A percentile compares a stretch with the other conserved stretches of the same genome.
phyloP scores from a whole-genome alignment of 768 basidiomycete genomes.

The Hygrocybe punicea region DNA sequence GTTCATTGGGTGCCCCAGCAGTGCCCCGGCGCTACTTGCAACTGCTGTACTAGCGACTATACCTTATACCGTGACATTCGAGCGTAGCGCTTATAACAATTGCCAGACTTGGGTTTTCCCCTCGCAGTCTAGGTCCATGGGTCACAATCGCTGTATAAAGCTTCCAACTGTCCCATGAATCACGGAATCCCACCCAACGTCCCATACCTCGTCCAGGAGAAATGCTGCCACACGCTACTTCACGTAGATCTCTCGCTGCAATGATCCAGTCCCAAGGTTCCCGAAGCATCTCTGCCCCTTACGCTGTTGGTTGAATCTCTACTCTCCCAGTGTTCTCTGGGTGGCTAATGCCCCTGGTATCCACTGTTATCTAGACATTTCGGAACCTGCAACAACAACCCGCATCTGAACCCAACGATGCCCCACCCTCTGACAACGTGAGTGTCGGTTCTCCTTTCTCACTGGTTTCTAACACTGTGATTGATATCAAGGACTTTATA shows the following conservation, averaged over 20 bases:
- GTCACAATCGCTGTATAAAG: background rate
- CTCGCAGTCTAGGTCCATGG: no score
- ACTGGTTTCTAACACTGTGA: background rate
- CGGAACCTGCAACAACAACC: slow-evolving; percentile 37
- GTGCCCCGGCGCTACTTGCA: no score
- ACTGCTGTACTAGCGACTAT: no score
- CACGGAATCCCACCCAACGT: slow-evolving; percentile 21
- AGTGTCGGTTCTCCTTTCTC: slow-evolving; percentile 21
- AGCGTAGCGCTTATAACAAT: background rate
- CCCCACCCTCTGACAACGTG: slow-evolving; percentile 51
- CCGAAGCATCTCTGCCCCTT: slow-evolving; percentile 48
- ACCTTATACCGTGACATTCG: no score
- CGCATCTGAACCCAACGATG: slow-evolving; percentile 37
- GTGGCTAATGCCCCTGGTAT: slow-evolving; percentile 16
- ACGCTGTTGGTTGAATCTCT: slow-evolving; percentile 45
- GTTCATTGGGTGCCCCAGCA: no score
- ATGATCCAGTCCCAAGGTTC: slow-evolving; percentile 36
- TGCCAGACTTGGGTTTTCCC: no score
- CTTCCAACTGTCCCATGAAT: slow-evolving; percentile 25
- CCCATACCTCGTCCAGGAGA: slow-evolving; percentile 4
- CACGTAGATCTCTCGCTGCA: slow-evolving; percentile 25
- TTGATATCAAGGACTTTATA: slow-evolving; percentile 77
- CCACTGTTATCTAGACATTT: slow-evolving; percentile 37
- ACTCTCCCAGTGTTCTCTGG: background rate
- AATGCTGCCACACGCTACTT: slow-evolving; percentile 12